phyloP scores from a whole-genome alignment of 768 basidiomycete genomes.

The Boletus pseudo-olivaceus region DNA sequence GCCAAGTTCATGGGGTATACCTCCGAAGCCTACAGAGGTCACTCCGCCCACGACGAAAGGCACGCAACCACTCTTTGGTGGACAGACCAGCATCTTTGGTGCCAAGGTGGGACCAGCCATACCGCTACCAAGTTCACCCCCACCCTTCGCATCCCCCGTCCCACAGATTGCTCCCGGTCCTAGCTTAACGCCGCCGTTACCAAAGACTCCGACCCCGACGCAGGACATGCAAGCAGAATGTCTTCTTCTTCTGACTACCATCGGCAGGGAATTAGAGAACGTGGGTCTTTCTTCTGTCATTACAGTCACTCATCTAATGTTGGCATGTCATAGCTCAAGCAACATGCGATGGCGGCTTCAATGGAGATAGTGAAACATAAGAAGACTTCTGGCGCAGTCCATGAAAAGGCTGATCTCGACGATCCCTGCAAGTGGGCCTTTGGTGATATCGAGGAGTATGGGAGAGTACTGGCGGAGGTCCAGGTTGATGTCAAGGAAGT shows the following conservation, averaged over 20 bases:
- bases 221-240: slow-evolving; percentile 72
- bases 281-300: slow-evolving; percentile 40
- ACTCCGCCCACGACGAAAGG: neutral
- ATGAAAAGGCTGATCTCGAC: slow-evolving; percentile 43
- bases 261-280: slow-evolving; percentile 52
- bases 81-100: slow-evolving; percentile 12
- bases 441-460: slow-evolving; percentile 51
- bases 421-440: slow-evolving; percentile 51
- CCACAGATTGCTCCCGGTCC: neutral
- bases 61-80: slow-evolving; percentile 7
- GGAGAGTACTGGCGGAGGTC: slow-evolving; percentile 32
- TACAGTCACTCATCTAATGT: neutral
- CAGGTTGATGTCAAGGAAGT: slow-evolving; percentile 51
- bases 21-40: slow-evolving; percentile 6
- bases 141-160: slow-evolving; percentile 1
- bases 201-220: slow-evolving; percentile 17
- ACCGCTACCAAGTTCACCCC: neutral
- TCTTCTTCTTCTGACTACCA: slow-evolving; percentile 39
- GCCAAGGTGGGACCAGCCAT: neutral
- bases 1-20: slow-evolving; percentile 1
- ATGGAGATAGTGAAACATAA: slow-evolving; percentile 35
- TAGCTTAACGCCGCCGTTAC: slow-evolving; percentile 1
- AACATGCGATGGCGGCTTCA: slow-evolving; percentile 37
- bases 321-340: slow-evolving; percentile 38
- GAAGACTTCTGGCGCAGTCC: slow-evolving; percentile 37